phyloP scores from a whole-genome alignment of 306 rosid species.

The Cucurbita ficifolia region DNA sequence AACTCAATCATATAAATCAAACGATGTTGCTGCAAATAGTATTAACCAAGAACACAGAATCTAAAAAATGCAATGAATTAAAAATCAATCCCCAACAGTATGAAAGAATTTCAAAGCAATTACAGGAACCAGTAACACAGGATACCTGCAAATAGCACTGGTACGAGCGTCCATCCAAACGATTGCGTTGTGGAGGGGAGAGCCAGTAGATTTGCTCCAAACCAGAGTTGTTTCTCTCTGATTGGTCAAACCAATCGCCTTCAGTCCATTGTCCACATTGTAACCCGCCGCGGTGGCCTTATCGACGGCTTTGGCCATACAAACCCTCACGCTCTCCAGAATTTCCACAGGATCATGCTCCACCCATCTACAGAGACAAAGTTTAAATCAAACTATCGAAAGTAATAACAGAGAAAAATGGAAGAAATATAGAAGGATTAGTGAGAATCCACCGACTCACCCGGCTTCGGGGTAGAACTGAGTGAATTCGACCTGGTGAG shows the following conservation, averaged over 20 bases:
- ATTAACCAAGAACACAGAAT: not conserved
- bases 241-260: constrained; percentile 78
- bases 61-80: not conserved
- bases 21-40: not conserved
- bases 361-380: constrained; percentile 45
- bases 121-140: not conserved
- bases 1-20: not conserved
- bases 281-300: constrained; percentile 74
- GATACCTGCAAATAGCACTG: constrained; percentile 62
- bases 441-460: constrained; percentile 1
- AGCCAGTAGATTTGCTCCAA: constrained; percentile 91
- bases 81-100: not conserved
- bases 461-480: constrained; percentile 80
- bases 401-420: not conserved
- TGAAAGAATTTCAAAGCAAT: not conserved
- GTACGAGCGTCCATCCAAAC: constrained; percentile 98
- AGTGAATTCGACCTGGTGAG: constrained; percentile 86
- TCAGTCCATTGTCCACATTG: constrained; percentile 56
- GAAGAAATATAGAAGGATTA: not conserved
- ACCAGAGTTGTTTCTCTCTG: constrained; percentile 86
- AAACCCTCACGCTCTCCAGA: constrained; percentile 58
- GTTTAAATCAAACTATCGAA: not conserved
- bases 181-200: constrained; percentile 64
- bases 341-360: constrained; percentile 90
- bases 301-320: constrained; percentile 56